Conservation (phyloP, 2,329 filamentous ascomycete species). For the Trichoderma simmonsii region DNA sequence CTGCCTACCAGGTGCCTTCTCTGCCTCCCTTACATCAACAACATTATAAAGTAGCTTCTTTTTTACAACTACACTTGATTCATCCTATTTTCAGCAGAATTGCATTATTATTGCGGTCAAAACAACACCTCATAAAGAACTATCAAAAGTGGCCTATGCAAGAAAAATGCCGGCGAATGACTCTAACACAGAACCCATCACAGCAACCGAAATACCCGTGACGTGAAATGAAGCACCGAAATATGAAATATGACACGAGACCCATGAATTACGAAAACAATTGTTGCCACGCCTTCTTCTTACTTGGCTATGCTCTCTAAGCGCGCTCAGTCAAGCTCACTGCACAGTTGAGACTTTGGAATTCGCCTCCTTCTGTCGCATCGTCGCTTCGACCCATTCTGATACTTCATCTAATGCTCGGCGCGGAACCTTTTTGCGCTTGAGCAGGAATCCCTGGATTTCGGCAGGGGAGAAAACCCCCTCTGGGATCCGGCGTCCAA, state of each 20-base stretch:
- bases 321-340: constrained; percentile 24
- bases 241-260: not conserved
- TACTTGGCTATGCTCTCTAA: not conserved
- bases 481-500: constrained; percentile 53
- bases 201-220: not conserved
- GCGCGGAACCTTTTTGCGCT: constrained; percentile 57
- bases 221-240: not conserved
- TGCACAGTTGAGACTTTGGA: constrained; percentile 50
- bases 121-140: not conserved
- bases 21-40: not conserved
- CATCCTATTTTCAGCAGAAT: not conserved
- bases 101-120: not conserved
- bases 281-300: too few species aligned
- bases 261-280: not conserved
- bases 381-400: constrained; percentile 51
- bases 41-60: not conserved
- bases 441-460: constrained; percentile 63
- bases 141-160: not conserved
- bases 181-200: not conserved
- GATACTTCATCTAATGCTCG: constrained; percentile 53
- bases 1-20: not conserved
- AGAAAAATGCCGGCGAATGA: not conserved
- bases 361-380: constrained; percentile 49
- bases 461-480: constrained; percentile 56
- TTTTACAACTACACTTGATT: not conserved